A percentile compares a stretch with the other conserved stretches of the same genome.
Evolutionary conservation across 768 basidiomycete genomes (phyloP).

Genomic region (Lentinula lateritia): DNA sequence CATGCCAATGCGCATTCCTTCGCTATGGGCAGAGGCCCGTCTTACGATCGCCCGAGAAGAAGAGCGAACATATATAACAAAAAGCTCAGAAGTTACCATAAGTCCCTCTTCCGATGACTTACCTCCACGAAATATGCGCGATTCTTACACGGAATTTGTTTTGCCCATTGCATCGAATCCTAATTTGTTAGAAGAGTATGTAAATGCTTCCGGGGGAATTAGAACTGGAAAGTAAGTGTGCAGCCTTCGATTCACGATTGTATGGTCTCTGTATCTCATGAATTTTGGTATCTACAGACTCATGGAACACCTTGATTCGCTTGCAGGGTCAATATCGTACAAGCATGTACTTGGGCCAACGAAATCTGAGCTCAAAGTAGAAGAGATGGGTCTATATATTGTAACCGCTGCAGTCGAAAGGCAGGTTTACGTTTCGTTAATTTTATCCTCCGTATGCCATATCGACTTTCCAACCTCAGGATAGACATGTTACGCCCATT

Average conservation of each 20-base stretch:
- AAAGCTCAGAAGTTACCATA: conserved; percentile 9
- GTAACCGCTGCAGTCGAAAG: conserved; percentile 83
- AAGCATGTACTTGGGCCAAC: conserved; percentile 74
- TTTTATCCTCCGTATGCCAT: neutral
- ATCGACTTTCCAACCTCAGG: conserved; percentile 23
- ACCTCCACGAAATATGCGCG: conserved; percentile 55
- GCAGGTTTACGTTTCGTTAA: conserved; percentile 22
- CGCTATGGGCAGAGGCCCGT: conserved; percentile 56
- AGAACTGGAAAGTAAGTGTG: conserved; percentile 53
- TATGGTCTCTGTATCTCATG: neutral
- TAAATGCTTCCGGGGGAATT: conserved; percentile 66
- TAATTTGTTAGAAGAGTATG: conserved; percentile 59
- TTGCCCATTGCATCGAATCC: conserved; percentile 61
- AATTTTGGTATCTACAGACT: conserved; percentile 30
- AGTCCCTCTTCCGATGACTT: conserved; percentile 18
- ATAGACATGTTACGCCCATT: conserved; percentile 64
- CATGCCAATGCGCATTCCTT: conserved; percentile 49
- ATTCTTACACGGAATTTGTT: conserved; percentile 63
- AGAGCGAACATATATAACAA: neutral
- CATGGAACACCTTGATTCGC: conserved; percentile 77
- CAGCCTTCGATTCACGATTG: neutral
- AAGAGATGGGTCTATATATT: conserved; percentile 70
- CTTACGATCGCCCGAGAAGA: conserved; percentile 23
- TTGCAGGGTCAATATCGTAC: conserved; percentile 83
- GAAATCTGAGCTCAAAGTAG: conserved; percentile 46